Conservation (phyloP, 345 rosid genomes). For the Lepidium africanum region DNA sequence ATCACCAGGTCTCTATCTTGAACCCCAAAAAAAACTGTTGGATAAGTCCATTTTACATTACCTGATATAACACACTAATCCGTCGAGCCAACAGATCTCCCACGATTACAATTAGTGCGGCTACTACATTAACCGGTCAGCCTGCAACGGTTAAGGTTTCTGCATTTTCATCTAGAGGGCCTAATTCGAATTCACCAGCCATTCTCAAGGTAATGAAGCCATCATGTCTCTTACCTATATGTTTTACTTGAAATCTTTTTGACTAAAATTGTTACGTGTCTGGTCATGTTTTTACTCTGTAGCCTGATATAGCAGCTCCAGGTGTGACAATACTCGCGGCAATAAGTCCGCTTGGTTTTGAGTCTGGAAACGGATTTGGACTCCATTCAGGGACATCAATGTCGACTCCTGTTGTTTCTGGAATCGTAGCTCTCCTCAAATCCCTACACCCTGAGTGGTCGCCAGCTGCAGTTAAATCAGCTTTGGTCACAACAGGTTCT, state of each 20-base stretch:
- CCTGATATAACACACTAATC: conserved; percentile 19
- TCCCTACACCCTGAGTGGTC: conserved; percentile 32
- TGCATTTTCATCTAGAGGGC: conserved; percentile 41
- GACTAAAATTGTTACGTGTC: background rate
- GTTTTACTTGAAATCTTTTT: background rate
- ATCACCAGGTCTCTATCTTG: conserved; percentile 21
- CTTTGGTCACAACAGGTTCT: conserved; percentile 42
- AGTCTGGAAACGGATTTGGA: background rate
- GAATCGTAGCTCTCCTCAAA: conserved; percentile 34
- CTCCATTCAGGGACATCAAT: conserved; percentile 35
- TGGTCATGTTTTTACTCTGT: background rate
- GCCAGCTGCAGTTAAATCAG: conserved; percentile 44
- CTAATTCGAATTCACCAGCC: conserved; percentile 44
- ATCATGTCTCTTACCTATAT: background rate
- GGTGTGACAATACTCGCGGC: conserved; percentile 34
- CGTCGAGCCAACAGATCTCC: conserved; percentile 14
- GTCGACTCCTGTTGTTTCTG: conserved; percentile 36
- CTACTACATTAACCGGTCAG: conserved; percentile 26
- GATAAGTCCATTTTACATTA: conserved; percentile 7
- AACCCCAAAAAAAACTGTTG: background rate
- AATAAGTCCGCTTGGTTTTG: background rate
- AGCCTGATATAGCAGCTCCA: conserved; percentile 44
- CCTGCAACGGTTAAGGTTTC: conserved; percentile 29
- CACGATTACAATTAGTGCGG: conserved; percentile 26
- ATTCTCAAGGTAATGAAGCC: conserved; percentile 43